Conservation (phyloP, 164 flowering plant genomes). For the Hamamelis virginiana region DNA sequence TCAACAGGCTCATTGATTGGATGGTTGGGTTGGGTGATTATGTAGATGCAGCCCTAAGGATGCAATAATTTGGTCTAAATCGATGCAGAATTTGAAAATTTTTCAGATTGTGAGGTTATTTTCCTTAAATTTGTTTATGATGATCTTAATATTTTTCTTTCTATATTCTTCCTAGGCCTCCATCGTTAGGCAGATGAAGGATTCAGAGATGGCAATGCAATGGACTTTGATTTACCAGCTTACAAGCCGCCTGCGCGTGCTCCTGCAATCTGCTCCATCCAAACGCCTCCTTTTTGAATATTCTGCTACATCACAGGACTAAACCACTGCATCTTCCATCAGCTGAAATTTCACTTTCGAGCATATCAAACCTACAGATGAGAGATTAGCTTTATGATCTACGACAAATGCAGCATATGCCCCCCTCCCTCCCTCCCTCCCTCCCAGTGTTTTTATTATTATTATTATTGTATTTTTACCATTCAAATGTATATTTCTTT, state of each 20-base stretch:
- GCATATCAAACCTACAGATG: no score
- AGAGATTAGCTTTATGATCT: background rate
- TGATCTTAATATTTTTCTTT: background rate
- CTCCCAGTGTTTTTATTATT: background rate
- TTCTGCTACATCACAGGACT: slow-evolving; percentile 87
- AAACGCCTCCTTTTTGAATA: slow-evolving; percentile 88
- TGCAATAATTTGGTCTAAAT: no score
- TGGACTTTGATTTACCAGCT: slow-evolving; percentile 93
- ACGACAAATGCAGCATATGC: background rate
- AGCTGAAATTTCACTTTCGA: background rate
- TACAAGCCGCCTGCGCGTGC: slow-evolving; percentile 89
- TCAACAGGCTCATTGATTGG: no score
- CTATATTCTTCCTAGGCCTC: slow-evolving; percentile 58
- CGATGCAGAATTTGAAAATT: background rate
- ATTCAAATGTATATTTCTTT: background rate
- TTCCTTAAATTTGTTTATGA: background rate
- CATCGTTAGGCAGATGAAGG: slow-evolving; percentile 93
- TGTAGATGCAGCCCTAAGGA: no score
- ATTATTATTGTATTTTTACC: background rate
- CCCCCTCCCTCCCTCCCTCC: background rate
- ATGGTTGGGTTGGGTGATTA: no score
- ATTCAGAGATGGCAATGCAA: slow-evolving; percentile 97
- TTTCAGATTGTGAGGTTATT: background rate
- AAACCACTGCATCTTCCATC: slow-evolving; percentile 1
- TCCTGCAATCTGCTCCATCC: slow-evolving; percentile 86